phyloP scores from a whole-genome alignment of 108 stramenopile genomes.

The Conticribra guillardii region DNA sequence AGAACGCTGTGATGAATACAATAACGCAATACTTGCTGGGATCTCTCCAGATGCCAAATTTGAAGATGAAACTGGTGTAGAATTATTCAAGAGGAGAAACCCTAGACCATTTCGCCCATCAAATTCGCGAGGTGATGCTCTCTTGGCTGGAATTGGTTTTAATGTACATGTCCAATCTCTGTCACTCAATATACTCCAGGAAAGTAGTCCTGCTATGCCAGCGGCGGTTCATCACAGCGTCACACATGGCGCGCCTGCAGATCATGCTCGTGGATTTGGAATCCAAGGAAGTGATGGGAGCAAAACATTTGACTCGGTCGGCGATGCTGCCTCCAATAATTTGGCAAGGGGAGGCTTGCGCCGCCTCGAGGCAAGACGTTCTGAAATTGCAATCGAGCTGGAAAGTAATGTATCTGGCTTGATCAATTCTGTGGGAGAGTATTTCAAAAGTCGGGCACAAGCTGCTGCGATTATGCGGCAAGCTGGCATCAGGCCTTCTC shows the following conservation, averaged over 20 bases:
- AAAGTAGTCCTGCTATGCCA: constrained; percentile 29
- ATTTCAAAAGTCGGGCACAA: constrained; percentile 47
- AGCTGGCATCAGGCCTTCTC: constrained; percentile 59
- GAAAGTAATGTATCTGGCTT: constrained; percentile 31
- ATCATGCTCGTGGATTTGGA: constrained; percentile 88
- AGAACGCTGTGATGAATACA: constrained; percentile 53
- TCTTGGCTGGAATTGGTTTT: constrained; percentile 80
- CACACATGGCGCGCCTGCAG: constrained; percentile 86
- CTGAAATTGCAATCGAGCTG: constrained; percentile 53
- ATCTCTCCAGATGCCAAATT: constrained; percentile 24
- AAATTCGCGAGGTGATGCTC: constrained; percentile 52
- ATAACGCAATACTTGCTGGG: constrained; percentile 22
- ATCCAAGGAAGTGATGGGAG: constrained; percentile 47
- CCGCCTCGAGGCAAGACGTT: constrained; percentile 73
- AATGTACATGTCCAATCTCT: constrained; percentile 79
- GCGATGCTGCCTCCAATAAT: constrained; percentile 7
- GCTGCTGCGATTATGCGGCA: constrained; percentile 51
- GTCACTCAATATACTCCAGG: constrained; percentile 57
- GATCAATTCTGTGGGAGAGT: constrained; percentile 58
- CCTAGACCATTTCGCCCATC: constrained; percentile 82
- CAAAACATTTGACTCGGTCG: constrained; percentile 6
- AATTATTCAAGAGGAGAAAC: constrained; percentile 59
- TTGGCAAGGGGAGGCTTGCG: constrained; percentile 71
- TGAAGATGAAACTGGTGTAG: constrained; percentile 42
- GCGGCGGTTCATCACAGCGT: constrained; percentile 62